Percentiles rank a stretch among this genome's conserved stretches.
These are phyloP conservation scores for Podaxis sp. DNA, from an alignment of 768 basidiomycete species.

Conservation along the genomic window DNA sequence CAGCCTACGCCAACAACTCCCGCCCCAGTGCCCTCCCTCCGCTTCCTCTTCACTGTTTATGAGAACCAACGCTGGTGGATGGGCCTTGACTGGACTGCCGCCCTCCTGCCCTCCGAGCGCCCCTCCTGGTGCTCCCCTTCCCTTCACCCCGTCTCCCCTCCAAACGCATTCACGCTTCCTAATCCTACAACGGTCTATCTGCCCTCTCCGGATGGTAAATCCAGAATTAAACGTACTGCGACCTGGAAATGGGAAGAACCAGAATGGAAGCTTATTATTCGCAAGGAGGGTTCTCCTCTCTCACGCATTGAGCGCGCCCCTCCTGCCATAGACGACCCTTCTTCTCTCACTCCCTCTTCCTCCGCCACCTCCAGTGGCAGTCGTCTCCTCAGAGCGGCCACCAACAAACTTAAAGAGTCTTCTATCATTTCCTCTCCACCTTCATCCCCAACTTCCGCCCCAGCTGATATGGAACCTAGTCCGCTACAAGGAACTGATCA, in stretches of 20 bases:
- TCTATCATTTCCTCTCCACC: not conserved
- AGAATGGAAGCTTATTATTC: constrained; percentile 82
- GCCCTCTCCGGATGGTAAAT: constrained; percentile 44
- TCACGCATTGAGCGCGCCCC: constrained; percentile 60
- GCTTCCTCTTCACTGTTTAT: constrained; percentile 86
- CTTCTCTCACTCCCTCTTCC: not conserved
- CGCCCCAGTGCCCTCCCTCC: constrained; percentile 43
- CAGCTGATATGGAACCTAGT: constrained; percentile 22
- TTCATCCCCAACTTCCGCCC: constrained; percentile 19
- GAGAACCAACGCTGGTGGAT: constrained; percentile 99
- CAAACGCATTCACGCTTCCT: constrained; percentile 67
- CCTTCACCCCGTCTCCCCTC: constrained; percentile 64
- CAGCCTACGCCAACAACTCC: constrained; percentile 30
- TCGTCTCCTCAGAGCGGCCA: constrained; percentile 55
- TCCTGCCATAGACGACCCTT: constrained; percentile 43
- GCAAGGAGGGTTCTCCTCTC: constrained; percentile 48
- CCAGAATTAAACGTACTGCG: constrained; percentile 67
- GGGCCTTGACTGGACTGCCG: constrained; percentile 94
- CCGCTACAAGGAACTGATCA: constrained; percentile 29
- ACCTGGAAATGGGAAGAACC: constrained; percentile 89
- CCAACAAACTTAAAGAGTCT: constrained; percentile 10
- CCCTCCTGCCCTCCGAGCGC: constrained; percentile 84
- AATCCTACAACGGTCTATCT: constrained; percentile 59
- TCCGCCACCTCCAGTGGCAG: constrained; percentile 37
- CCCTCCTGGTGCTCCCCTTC: constrained; percentile 78